Base-by-base conservation (phyloP, 164 flowering plant genomes). In the Stephania japonica region DNA sequence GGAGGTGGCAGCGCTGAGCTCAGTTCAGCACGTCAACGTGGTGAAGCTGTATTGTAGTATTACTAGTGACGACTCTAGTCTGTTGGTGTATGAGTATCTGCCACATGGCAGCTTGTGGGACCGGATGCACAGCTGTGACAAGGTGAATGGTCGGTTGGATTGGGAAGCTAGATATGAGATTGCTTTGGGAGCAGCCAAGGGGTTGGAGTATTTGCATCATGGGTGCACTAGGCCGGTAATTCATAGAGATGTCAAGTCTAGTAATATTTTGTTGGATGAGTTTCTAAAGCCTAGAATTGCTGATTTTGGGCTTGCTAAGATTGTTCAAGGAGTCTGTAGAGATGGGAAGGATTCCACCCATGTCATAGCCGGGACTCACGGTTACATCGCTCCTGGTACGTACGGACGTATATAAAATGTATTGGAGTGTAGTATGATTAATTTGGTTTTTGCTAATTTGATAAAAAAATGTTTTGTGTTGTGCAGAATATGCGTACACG, bases 41-140 rank as follows among this genome's bases (percentile, higher is more conserved):
- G 97, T 92, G 80, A 88, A 90, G 71, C 76, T 91, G 12, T 91
- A 81, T 47, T 88, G 93, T 59, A 90, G 94, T 85, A 84, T 91
- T 59, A 85, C 89, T 0, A 88, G 87, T 63, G 94, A 89, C 77
- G 92, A 88, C 66, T 85, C 89, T n/a, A 77, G 78, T 64, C 79
- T 90, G 68, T 78, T 92, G 61, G 97, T 92, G 8, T 92, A 90
- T 59, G 94, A 92, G 81, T 90, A 85, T 77, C 19, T 92, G 70
- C 88, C 90, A 0, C 84, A 87, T 70, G 97, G 97, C 27, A 87
- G 91, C 80, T 80, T 92, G 71, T 92, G 97, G 94, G 97, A 92
- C 47, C 75, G 76, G 67, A 25, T 92, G 24, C 97, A 90, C 76
- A 75, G 78, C 6, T 68, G 84, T 65, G 84, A 84, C 80, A 75